Base-by-base conservation (phyloP, 129 eudicot genomes). In the Artemisia annua region DNA sequence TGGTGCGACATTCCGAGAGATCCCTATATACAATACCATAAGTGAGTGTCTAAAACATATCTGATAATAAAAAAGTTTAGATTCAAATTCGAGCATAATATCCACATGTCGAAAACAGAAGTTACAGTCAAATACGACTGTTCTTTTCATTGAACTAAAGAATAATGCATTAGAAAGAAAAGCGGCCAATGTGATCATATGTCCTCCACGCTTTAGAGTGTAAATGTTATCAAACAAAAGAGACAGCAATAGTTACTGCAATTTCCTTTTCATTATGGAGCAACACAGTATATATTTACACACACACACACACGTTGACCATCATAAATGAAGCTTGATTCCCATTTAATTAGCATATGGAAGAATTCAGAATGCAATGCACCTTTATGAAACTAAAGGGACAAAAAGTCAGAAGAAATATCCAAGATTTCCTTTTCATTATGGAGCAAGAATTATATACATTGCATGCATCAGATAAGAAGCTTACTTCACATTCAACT, bases 1-100 rank as follows among this genome's bases (percentile, higher is more conserved):
- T 91, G 95, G 81, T 91, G 97, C 14, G 97, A 90, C 78, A 86
- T 61, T 73, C 95, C 97, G 75, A 81, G 79, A 6, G 91, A 69
- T 11, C 85, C 88, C 97, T 86, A 78, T 22, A 9, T 12, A 70
- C 11, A 58, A 69, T 78, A 56, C 48, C 54, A 50, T 17, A 58
- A 60, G 66, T 67, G 13, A 85, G 66, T 60, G 65, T 64, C 52
- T n/a, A 55, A 46, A 66, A 82, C 16, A n/a, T 3, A 61, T 67
- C n/a, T 52, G 48, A 49, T 28, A 49, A 43, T 9, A 7, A 19
- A 12, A 39, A 44, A 39, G 57, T 52, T 60, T 59, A 61, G 52
- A 44, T 18, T 18, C 20, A 1, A 11, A 3, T 20, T 26, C 8
- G 66, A 16, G 18, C 57, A 52, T 52, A 52, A 52, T 13, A 52